Base-by-base conservation (phyloP, 495 filamentous ascomycete genomes). In the Podospora conica region DNA sequence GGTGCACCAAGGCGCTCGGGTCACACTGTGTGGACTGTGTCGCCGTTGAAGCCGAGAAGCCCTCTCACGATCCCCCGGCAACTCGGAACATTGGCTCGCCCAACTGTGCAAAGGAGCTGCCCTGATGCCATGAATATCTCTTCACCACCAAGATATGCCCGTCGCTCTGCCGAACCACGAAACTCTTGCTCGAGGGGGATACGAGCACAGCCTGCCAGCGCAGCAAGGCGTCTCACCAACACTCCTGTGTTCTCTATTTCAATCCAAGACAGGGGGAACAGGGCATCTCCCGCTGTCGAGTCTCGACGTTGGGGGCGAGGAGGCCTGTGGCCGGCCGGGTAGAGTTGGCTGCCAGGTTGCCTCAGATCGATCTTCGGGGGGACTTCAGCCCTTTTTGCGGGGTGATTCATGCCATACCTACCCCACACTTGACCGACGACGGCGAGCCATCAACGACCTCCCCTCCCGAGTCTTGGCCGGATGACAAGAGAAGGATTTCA, bases 341-440 rank as follows among this genome's bases (percentile, higher is more conserved):
- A 61, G n/a, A 61, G 31, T 61, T 61, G 40, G 27, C 15, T 18
- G 58, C 58, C 9, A 29, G 28, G 40, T 48, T 48, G 18, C 7
- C 40, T 48, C 40, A 15, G 40, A 48, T 48, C 33, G 33, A 48
- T n/a, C 40, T 6, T 8, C 2, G 40, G 40, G 15, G 1, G 56
- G 18, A 15, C n/a, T 21, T 61, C 60, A 61, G 60, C 60, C 60
- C 60, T 61, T 24, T 61, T 61, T 61, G 60, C 40, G 60, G 60
- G 40, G 60, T 20, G 53, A 55, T 24, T 10, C 18, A 24, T 40
- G 28, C 31, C 56, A 23, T 21, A 27, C 3, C 20, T 23, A n/a
- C 29, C n/a, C 40, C 40, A 22, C 55, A 27, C 23, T 24, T 25
- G 21, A 11, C 9, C 11, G 21, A 61, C n/a, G 21, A 20, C 27